A percentile compares a stretch with the other conserved stretches of the same genome.
phyloP scores from a whole-genome alignment of 208 protist species.

The Tetramitus jugosus region DNA sequence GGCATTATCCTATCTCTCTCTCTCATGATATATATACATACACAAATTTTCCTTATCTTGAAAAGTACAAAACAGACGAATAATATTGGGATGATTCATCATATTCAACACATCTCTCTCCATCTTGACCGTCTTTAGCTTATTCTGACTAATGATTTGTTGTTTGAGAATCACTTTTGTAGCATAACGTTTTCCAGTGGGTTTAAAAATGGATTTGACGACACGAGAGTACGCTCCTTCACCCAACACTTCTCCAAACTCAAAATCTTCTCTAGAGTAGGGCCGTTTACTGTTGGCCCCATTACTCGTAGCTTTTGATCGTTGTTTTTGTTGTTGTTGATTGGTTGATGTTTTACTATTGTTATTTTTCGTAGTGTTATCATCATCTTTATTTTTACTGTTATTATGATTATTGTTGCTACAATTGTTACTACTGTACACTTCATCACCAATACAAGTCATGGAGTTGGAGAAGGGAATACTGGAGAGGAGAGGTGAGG shows the following conservation, averaged over 20 bases:
- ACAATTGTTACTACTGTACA: too few relatives aligned
- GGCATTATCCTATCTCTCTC: background rate
- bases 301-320: too few relatives aligned
- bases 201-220: background rate
- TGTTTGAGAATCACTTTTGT: conserved; percentile 25
- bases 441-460: too few relatives aligned
- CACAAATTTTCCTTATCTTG: conserved; percentile 26
- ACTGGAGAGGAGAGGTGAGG: too few relatives aligned
- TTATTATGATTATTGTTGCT: too few relatives aligned
- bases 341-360: too few relatives aligned
- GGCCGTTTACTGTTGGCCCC: too few relatives aligned
- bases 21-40: too few relatives aligned
- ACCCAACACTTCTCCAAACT: conserved; percentile 3
- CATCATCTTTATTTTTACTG: too few relatives aligned
- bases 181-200: conserved; percentile 29
- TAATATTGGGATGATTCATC: conserved; percentile 19
- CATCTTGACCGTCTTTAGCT: conserved; percentile 20
- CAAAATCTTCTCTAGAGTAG: background rate
- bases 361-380: too few relatives aligned
- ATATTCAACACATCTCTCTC: conserved; percentile 23
- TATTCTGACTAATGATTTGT: conserved; percentile 14
- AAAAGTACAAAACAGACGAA: conserved; percentile 24
- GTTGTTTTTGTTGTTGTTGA: too few relatives aligned
- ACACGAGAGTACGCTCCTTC: conserved; percentile 21
- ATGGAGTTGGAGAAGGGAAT: too few relatives aligned